A percentile compares a stretch with the other conserved stretches of the same genome.
phyloP scores from a whole-genome alignment of 345 rosid genomes.

The Erucastrum elatum region DNA sequence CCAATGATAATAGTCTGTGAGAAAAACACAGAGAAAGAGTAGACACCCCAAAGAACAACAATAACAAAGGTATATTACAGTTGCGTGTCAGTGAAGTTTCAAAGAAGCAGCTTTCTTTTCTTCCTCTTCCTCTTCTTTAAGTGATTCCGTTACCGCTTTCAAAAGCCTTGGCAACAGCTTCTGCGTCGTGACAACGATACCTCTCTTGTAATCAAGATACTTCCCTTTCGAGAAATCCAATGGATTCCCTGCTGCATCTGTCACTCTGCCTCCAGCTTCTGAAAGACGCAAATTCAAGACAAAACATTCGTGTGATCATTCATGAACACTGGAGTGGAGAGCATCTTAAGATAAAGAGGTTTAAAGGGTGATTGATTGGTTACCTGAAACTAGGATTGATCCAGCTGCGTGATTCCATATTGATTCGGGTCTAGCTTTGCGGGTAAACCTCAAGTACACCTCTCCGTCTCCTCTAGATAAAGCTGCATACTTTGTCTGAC shows the following conservation, averaged over 20 bases:
- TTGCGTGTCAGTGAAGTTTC: constrained; percentile 41
- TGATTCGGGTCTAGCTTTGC: constrained; percentile 78
- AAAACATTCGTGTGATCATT: not conserved
- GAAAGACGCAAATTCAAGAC: too few relatives aligned
- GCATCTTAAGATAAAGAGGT: not conserved
- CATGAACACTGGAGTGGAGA: constrained; percentile 2
- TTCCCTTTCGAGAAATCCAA: constrained; percentile 84
- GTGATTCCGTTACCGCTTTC: constrained; percentile 74
- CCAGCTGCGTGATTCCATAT: constrained; percentile 99
- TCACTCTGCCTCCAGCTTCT: constrained; percentile 81
- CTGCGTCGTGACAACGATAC: constrained; percentile 77
- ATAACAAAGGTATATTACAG: constrained; percentile 26
- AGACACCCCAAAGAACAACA: constrained; percentile 17
- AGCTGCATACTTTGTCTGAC: constrained; percentile 95
- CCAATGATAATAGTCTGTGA: not conserved
- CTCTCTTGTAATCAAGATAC: constrained; percentile 63
- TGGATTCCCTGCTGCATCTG: constrained; percentile 72
- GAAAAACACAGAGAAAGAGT: constrained; percentile 1
- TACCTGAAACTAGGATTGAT: constrained; percentile 79
- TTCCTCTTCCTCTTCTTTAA: constrained; percentile 43
- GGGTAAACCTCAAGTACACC: constrained; percentile 84
- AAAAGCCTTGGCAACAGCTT: constrained; percentile 74
- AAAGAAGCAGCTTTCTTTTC: constrained; percentile 23
- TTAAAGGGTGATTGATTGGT: not conserved
- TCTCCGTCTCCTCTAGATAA: constrained; percentile 94